These are phyloP conservation scores for Ogataea paraovalis DNA, from an alignment of 805 yeast species.

Conservation along the genomic window DNA sequence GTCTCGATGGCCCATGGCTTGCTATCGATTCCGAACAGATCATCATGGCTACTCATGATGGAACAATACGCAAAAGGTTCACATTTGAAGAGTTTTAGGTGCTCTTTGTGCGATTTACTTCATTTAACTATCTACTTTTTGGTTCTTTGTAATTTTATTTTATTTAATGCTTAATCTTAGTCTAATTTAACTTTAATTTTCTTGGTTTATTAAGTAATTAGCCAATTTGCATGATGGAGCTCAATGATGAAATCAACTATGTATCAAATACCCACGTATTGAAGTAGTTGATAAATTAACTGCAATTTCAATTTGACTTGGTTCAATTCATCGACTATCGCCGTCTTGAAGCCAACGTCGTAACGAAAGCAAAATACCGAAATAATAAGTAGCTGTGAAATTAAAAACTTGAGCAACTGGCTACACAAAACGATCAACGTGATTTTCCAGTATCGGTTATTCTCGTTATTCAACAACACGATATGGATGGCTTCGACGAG, in stretches of 20 bases:
- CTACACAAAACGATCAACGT: constrained; percentile 22
- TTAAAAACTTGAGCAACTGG: constrained; percentile 19
- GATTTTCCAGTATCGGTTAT: constrained; percentile 29
- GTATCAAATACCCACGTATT: background rate
- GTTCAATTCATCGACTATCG: constrained; percentile 24
- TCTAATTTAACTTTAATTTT: background rate
- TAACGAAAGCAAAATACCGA: constrained; percentile 19
- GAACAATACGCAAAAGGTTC: constrained; percentile 28
- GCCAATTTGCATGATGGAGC: too few species aligned
- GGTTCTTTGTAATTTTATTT: background rate
- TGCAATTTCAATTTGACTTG: constrained; percentile 21
- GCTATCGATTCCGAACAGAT: constrained; percentile 58
- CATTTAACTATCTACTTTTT: constrained; percentile 1
- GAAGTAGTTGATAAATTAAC: constrained; percentile 20
- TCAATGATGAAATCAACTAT: too few species aligned
- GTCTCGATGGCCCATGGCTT: constrained; percentile 83
- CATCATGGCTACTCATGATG: constrained; percentile 42
- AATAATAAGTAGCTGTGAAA: constrained; percentile 19
- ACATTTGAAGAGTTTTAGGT: constrained; percentile 24
- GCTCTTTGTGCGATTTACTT: background rate
- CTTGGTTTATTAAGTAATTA: too few species aligned
- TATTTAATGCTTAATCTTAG: background rate
- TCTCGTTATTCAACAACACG: constrained; percentile 23
- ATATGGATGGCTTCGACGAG: constrained; percentile 32
- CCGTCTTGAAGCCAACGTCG: constrained; percentile 15